These are phyloP conservation scores for Suillus bovinus DNA, from an alignment of 768 basidiomycete genomes.

Conservation along the genomic window DNA sequence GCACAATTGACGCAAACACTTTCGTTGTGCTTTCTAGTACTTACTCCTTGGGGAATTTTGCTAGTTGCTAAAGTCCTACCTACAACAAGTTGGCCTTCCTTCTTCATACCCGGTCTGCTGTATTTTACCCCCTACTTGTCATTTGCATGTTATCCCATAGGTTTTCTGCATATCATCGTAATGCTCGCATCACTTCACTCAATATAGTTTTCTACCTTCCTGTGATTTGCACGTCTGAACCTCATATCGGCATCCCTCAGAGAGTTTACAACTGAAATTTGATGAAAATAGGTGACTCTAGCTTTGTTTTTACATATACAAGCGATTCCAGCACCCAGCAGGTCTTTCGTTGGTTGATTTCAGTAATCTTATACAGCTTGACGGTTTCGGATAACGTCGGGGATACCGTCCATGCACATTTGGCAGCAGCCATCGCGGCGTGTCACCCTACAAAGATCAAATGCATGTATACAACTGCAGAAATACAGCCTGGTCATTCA, in stretches of 20 bases:
- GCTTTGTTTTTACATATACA: not conserved
- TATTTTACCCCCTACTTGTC: slow-evolving; percentile 41
- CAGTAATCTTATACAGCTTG: too few relatives aligned
- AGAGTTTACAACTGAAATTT: not conserved
- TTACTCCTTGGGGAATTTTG: slow-evolving; percentile 19
- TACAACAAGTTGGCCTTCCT: slow-evolving; percentile 38
- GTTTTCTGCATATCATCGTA: slow-evolving; percentile 37
- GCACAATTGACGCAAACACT: slow-evolving; percentile 10
- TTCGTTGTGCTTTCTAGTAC: slow-evolving; percentile 12
- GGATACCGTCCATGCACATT: too few relatives aligned
- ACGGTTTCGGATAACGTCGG: too few relatives aligned
- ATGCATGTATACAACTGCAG: not conserved
- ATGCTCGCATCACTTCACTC: slow-evolving; percentile 38
- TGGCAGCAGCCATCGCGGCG: too few relatives aligned
- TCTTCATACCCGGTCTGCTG: slow-evolving; percentile 42
- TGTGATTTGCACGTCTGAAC: not conserved
- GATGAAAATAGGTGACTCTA: not conserved
- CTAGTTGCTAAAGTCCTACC: slow-evolving; percentile 28
- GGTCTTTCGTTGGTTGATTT: too few relatives aligned
- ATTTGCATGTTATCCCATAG: slow-evolving; percentile 39
- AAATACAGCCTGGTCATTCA: not conserved
- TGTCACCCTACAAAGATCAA: too few relatives aligned
- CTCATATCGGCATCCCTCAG: not conserved
- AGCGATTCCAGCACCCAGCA: too few relatives aligned
- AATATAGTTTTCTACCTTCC: slow-evolving; percentile 19